Evolutionary conservation across 2,329 filamentous ascomycete genomes (phyloP).

Genomic region (Thielaviopsis populi): DNA sequence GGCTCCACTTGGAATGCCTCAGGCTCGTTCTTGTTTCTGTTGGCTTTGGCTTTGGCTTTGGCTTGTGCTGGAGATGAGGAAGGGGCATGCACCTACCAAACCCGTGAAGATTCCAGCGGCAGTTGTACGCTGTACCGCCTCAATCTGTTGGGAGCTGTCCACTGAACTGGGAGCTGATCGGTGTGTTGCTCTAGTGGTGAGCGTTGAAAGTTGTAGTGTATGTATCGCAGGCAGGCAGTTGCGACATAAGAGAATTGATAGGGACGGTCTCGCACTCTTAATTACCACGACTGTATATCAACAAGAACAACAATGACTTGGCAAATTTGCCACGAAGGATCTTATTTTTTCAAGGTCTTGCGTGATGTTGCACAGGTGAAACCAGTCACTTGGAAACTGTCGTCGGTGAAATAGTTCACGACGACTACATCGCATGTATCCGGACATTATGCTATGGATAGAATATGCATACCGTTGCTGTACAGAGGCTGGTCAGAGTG

Average conservation of each 20-base stretch:
- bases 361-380: slow-evolving; percentile 2
- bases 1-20: background rate
- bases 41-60: background rate
- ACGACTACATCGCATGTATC: background rate
- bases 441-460: no score
- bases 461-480: no score
- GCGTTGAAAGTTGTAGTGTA: background rate
- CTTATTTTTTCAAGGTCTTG: background rate
- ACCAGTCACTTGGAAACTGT: background rate
- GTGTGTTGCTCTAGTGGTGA: background rate
- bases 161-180: background rate
- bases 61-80: background rate
- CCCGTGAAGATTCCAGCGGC: background rate
- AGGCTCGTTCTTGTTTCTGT: background rate
- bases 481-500: no score
- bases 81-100: background rate
- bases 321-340: slow-evolving; percentile 6
- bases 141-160: background rate
- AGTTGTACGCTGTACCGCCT: background rate
- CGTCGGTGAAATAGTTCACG: background rate
- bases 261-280: background rate
- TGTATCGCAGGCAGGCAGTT: no score
- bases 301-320: background rate
- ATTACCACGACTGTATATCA: background rate
- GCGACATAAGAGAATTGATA: no score